phyloP scores from a whole-genome alignment of 2,329 filamentous ascomycete species.

The Fusarium anguioides region DNA sequence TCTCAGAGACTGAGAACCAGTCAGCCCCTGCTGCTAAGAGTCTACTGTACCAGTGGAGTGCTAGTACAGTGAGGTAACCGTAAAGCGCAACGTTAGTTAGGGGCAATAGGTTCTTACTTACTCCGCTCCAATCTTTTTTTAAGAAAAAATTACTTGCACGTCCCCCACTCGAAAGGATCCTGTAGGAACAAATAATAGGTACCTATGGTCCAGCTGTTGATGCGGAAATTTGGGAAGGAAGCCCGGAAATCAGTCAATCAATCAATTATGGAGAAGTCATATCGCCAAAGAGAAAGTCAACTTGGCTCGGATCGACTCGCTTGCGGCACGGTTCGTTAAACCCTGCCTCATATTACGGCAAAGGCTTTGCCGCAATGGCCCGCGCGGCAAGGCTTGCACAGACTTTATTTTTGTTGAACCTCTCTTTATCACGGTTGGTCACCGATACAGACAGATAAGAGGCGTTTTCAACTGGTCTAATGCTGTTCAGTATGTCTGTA shows the following conservation, averaged over 20 bases:
- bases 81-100: slow-evolving; percentile 3
- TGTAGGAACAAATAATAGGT: background rate
- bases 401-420: background rate
- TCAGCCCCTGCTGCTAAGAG: slow-evolving; percentile 26
- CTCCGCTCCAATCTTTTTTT: slow-evolving; percentile 8
- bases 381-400: background rate
- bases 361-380: background rate
- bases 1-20: slow-evolving; percentile 25
- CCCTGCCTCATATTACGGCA: slow-evolving; percentile 9
- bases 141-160: background rate
- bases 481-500: slow-evolving; percentile 1
- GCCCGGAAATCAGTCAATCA: slow-evolving; percentile 3
- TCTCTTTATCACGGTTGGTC: background rate
- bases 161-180: slow-evolving; percentile 18
- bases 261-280: slow-evolving; percentile 17
- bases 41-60: background rate
- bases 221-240: slow-evolving; percentile 6
- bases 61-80: background rate
- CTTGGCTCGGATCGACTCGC: slow-evolving; percentile 9
- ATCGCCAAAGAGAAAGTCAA: slow-evolving; percentile 5
- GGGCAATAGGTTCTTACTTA: background rate
- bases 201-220: slow-evolving; percentile 4
- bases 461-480: background rate
- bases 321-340: slow-evolving; percentile 26
- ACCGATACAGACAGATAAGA: background rate